Conservation (phyloP, 805 yeast species). For the Yarrowia sp. region DNA sequence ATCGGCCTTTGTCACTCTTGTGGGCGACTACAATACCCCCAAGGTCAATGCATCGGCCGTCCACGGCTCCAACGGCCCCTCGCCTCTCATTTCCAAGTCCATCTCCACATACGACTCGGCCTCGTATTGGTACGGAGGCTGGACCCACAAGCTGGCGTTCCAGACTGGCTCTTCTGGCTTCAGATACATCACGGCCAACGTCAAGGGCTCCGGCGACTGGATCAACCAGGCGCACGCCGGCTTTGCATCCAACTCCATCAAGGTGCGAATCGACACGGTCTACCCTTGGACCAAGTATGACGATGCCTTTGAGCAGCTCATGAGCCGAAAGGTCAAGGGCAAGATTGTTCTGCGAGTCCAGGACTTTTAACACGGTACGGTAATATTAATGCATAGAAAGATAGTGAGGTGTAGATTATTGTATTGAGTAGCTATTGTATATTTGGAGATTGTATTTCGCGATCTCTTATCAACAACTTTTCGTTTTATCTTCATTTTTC, state of each 20-base stretch:
- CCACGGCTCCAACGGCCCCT: constrained; percentile 22
- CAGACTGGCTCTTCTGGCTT: constrained; percentile 45
- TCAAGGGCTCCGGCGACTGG: constrained; percentile 51
- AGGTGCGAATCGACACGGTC: constrained; percentile 62
- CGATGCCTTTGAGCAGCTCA: constrained; percentile 59
- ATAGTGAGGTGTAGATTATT: too few species aligned
- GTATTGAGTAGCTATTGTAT: too few species aligned
- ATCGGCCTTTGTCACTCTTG: constrained; percentile 60
- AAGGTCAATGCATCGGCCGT: constrained; percentile 31
- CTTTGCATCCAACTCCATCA: constrained; percentile 56
- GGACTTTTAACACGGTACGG: constrained; percentile 42
- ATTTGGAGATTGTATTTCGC: too few species aligned
- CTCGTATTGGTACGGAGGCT: constrained; percentile 41
- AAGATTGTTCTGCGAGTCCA: constrained; percentile 61
- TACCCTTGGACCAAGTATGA: constrained; percentile 58
- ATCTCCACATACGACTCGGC: constrained; percentile 39
- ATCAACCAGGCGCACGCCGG: constrained; percentile 54
- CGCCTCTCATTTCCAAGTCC: constrained; percentile 33
- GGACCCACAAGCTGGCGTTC: constrained; percentile 43
- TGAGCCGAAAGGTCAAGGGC: constrained; percentile 63
- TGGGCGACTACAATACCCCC: constrained; percentile 58
- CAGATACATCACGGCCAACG: constrained; percentile 43
- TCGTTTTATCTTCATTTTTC: too few species aligned
- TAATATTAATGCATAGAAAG: too few species aligned
- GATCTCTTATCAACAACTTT: too few species aligned